These are phyloP conservation scores for Suillus alpinus DNA, from an alignment of 768 basidiomycete species.

Conservation along the genomic window DNA sequence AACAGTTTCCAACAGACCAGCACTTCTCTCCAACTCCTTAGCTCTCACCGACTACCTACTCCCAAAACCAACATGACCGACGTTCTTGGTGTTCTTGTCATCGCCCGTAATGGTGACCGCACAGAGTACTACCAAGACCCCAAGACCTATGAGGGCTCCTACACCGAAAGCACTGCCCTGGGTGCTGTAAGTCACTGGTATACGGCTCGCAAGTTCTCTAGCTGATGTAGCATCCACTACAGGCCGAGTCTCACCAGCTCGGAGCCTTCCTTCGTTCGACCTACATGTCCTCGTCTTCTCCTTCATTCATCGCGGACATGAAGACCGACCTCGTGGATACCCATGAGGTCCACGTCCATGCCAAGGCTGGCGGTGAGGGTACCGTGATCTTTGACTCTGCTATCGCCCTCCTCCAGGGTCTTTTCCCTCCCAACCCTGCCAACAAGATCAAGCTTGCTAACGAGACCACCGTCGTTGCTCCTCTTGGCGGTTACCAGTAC, in stretches of 20 bases:
- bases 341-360: conserved; percentile 68
- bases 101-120: conserved; percentile 80
- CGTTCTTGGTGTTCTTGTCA: conserved; percentile 74
- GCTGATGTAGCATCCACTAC: conserved; percentile 5
- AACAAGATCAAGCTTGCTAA: conserved; percentile 80
- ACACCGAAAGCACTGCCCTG: conserved; percentile 71
- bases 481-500: conserved; percentile 84
- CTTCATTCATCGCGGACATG: conserved; percentile 68
- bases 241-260: conserved; percentile 69
- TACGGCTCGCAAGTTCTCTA: neutral
- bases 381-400: conserved; percentile 86
- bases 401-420: conserved; percentile 79
- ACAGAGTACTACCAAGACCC: conserved; percentile 70
- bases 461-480: conserved; percentile 65
- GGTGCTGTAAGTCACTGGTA: conserved; percentile 52
- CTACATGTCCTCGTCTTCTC: conserved; percentile 65
- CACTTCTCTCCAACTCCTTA: conserved; percentile 12
- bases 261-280: conserved; percentile 59
- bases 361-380: conserved; percentile 83
- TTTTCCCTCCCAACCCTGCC: conserved; percentile 76
- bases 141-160: conserved; percentile 55
- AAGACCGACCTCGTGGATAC: conserved; percentile 68
- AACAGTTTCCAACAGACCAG: conserved; percentile 3
- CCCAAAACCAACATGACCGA: conserved; percentile 31
- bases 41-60: neutral